Base-by-base conservation (phyloP, 106 monocot species). In the Cymbidium sinense region DNA sequence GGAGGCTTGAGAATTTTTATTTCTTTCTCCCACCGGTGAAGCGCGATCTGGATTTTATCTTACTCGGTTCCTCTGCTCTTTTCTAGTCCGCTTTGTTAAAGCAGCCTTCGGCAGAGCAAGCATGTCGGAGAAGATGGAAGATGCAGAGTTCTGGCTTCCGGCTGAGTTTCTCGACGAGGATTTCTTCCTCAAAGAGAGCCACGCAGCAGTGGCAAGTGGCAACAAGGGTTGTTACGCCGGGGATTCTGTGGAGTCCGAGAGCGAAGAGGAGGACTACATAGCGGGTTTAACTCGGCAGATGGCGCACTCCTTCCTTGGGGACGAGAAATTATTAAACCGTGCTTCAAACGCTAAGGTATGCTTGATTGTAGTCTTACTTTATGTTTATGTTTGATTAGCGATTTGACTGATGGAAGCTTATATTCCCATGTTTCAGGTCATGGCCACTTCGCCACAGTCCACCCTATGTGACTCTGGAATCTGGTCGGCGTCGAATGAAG, bases 211-310 rank as follows among this genome's bases (percentile, higher is more conserved):
- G 36, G 34, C 0, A 37, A 36, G 20, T 12, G 37, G 3, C 19
- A 71, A 37, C 10, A 34, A 28, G 31, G n/a, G 30, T 67, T 34
- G 21, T 5, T 77, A 71, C 4, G 73, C 27, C 28, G 80, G 70
- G 50, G 80, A 75, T 51, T 50, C 75, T 70, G 69, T 58, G 36
- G 81, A 64, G 70, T 74, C 82, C 27, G 85, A 82, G 75, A 77
- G 79, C 86, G 87, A 87, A 47, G 87, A 93, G 77, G 89, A 86
- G 72, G 87, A 85, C 23, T 86, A 69, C 81, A 35, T 86, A 69
- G 84, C 86, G 19, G 84, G 81, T 62, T 75, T 91, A 25, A 74
- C 87, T 5, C 83, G 75, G 10, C 82, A 75, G 81, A 83, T 88
- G 81, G 84, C 85, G 4, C 81, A 77, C 64, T 77, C 64, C 35